phyloP scores from a whole-genome alignment of 2,329 filamentous ascomycete genomes.

The Cladosporium colombiae region DNA sequence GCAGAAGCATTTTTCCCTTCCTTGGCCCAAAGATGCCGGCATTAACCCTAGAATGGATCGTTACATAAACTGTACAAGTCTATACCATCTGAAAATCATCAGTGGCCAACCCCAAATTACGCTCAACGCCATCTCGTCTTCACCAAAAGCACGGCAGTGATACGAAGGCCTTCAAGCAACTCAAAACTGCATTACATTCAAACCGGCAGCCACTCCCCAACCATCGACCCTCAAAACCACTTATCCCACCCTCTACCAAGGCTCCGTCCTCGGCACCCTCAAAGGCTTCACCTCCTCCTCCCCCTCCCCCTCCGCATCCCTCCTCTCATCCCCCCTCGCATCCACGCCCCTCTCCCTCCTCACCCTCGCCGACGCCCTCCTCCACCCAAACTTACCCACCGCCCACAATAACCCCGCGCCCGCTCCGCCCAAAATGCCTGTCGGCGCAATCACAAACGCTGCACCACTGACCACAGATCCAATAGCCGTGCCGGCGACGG shows the following conservation, averaged over 20 bases:
- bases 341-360: slow-evolving; percentile 21
- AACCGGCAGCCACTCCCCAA: neutral
- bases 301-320: slow-evolving; percentile 25
- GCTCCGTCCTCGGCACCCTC: slow-evolving; percentile 22
- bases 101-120: neutral
- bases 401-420: slow-evolving; percentile 43
- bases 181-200: neutral
- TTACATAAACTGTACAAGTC: too few species aligned
- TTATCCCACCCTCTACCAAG: slow-evolving; percentile 17
- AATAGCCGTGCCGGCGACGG: slow-evolving; percentile 41
- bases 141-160: neutral
- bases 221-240: neutral
- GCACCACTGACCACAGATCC: slow-evolving; percentile 42
- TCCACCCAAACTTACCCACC: slow-evolving; percentile 39
- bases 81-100: neutral
- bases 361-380: slow-evolving; percentile 37
- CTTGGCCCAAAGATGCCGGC: too few species aligned
- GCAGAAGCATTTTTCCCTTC: too few species aligned
- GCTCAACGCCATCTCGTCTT: neutral
- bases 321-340: slow-evolving; percentile 30
- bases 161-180: neutral
- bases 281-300: slow-evolving; percentile 8
- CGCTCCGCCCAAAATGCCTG: slow-evolving; percentile 42
- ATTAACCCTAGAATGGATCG: neutral
- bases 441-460: slow-evolving; percentile 46